Base-by-base conservation (phyloP, 768 basidiomycete species). In the Lepiota venenata region DNA sequence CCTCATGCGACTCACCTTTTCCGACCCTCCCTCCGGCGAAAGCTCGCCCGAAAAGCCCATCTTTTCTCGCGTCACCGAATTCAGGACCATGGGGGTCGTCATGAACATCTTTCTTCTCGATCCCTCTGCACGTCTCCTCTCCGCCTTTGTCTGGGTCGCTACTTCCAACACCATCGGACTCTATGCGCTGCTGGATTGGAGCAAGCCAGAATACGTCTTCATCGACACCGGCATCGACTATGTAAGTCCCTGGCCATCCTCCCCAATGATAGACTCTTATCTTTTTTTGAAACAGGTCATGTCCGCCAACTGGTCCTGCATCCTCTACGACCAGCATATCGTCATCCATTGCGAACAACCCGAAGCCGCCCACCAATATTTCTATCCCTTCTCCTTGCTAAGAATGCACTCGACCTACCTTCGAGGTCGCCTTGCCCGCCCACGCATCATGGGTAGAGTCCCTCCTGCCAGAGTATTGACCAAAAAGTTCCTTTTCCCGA, bases 41-140 rank as follows among this genome's bases (percentile, higher is more conserved):
- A 69, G 66, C 50, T 66, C 71, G 3, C 53, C 52, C 16, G 56
- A 63, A 4, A 68, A 70, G 18, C 86, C 87, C 1, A 52, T 69
- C 1, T 88, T 88, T 61, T 78, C 76, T 9, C 76, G 74, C 46
- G 75, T 87, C n/a, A 79, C 83, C 15, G 73, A 77, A 10, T 88
- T 88, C 61, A 77, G 77, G 58, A 86, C 83, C 0, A 73, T 75
- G 0, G 87, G 87, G 3, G 79, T 84, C 11, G 86, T 88, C 11
- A 87, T 88, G 85, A 88, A 88, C 59, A 82, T 89, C 21, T 89
- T 88, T 62, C 72, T 89, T 20, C 75, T 89, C 25, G 87, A 88
- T 60, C 85, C 86, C 0, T 73, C 78, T 3, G 73, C 75, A 42
- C 71, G 83, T 39, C 67, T 88, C 16, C 63, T 88, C 40, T 82